A percentile compares a stretch with the other conserved stretches of the same genome.
phyloP scores from a whole-genome alignment of 1,284 basidiomycete genomes.

The Heterobasidion parviporum region DNA sequence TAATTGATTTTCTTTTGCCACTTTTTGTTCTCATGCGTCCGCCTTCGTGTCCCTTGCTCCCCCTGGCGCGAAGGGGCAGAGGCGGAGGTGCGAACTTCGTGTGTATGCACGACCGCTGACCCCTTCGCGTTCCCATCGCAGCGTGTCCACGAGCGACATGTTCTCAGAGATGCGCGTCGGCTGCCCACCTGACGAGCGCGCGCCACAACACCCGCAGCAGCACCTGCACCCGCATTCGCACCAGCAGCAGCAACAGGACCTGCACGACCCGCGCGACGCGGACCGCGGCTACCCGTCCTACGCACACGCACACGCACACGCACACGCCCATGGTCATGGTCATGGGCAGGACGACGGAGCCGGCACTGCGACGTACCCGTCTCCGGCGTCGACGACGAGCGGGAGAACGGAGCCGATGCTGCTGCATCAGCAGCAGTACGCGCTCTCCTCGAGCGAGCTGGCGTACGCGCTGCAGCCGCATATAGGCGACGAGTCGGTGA shows the following conservation, averaged over 20 bases:
- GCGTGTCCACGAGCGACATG: background rate
- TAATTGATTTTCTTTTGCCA: too few species aligned
- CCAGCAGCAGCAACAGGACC: too few species aligned
- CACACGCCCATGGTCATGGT: background rate
- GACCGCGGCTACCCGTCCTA: background rate
- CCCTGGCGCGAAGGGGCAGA: too few species aligned
- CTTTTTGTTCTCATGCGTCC: too few species aligned
- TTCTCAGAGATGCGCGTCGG: background rate
- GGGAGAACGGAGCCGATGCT: background rate
- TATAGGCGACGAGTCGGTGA: background rate
- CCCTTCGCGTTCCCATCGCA: background rate
- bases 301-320: background rate
- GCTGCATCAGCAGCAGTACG: background rate
- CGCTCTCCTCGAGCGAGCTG: slow-evolving; percentile 3
- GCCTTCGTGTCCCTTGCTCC: too few species aligned
- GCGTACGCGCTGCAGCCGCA: background rate
- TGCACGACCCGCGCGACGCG: background rate
- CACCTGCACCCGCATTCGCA: background rate
- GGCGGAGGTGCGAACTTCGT: too few species aligned
- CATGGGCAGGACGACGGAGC: too few species aligned
- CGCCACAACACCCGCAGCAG: background rate
- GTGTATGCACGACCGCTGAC: too few species aligned
- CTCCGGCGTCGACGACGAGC: background rate
- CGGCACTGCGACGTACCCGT: slow-evolving; percentile 1
- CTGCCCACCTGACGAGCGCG: background rate